Conservation (phyloP, 495 filamentous ascomycete species). For the Neurospora hispaniola region DNA sequence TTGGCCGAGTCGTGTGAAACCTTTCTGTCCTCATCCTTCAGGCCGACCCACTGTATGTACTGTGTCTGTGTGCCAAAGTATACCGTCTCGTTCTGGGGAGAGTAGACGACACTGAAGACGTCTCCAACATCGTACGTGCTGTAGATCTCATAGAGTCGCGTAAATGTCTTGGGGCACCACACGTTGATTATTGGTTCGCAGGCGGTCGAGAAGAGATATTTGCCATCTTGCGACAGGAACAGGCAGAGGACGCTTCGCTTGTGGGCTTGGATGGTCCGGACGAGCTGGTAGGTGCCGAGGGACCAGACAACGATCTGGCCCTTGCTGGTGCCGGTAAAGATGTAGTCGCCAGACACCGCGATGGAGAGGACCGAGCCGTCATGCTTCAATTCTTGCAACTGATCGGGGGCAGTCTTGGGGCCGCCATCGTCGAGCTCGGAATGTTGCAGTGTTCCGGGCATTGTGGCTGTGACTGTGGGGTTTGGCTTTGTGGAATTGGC, state of each 20-base stretch:
- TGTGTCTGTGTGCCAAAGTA: conserved; percentile 95
- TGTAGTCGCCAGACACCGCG: conserved; percentile 47
- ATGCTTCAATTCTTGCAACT: conserved; percentile 60
- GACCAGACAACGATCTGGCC: conserved; percentile 90
- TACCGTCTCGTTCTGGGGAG: conserved; percentile 60
- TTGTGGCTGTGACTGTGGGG: conserved; percentile 3
- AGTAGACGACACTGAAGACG: conserved; percentile 87
- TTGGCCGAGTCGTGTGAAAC: conserved; percentile 51
- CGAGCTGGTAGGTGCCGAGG: conserved; percentile 70
- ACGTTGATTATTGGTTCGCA: conserved; percentile 91
- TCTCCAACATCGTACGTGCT: conserved; percentile 92
- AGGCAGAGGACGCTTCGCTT: conserved; percentile 82
- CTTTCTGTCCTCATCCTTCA: conserved; percentile 37
- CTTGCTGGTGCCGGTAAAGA: conserved; percentile 86
- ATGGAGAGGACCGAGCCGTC: conserved; percentile 63
- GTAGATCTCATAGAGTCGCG: conserved; percentile 74
- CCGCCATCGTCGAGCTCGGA: conserved; percentile 28
- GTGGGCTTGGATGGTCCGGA: conserved; percentile 70
- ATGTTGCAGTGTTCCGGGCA: conserved; percentile 25
- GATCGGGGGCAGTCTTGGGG: conserved; percentile 36
- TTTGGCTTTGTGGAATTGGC: neutral
- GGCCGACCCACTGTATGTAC: conserved; percentile 61
- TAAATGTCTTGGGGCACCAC: conserved; percentile 37
- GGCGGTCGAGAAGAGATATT: conserved; percentile 81
- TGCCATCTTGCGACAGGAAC: conserved; percentile 60